These are phyloP conservation scores for Macrotyloma uniflorum DNA, from an alignment of 306 rosid species.

Conservation along the genomic window DNA sequence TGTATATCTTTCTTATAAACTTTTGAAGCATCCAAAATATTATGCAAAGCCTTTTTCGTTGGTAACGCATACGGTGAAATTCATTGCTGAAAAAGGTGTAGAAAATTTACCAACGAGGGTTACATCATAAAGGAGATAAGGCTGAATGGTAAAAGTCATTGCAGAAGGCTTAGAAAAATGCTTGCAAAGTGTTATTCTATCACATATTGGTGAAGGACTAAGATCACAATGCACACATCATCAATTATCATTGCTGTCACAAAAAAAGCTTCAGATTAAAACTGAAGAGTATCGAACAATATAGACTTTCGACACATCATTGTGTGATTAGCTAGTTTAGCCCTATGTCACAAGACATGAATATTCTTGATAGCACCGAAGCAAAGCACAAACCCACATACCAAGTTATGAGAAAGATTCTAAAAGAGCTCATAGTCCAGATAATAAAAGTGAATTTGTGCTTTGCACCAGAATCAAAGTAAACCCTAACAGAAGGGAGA, in stretches of 20 bases:
- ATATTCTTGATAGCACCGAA: slow-evolving; percentile 63
- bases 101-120: neutral
- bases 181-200: slow-evolving; percentile 7
- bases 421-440: slow-evolving; percentile 37
- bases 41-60: slow-evolving; percentile 29
- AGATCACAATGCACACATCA: neutral
- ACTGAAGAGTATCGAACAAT: neutral
- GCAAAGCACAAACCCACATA: slow-evolving; percentile 77
- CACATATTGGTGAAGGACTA: slow-evolving; percentile 3
- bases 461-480: slow-evolving; percentile 79
- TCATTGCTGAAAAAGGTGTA: slow-evolving; percentile 27
- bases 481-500: slow-evolving; percentile 52
- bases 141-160: slow-evolving; percentile 23
- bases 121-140: slow-evolving; percentile 20
- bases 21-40: slow-evolving; percentile 16
- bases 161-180: neutral
- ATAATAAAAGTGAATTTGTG: slow-evolving; percentile 56
- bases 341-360: slow-evolving; percentile 76
- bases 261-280: neutral
- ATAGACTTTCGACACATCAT: neutral
- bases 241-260: slow-evolving; percentile 22
- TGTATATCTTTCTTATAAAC: slow-evolving; percentile 4
- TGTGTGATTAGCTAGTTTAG: slow-evolving; percentile 16
- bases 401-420: slow-evolving; percentile 58
- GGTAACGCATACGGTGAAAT: slow-evolving; percentile 7